Percentiles rank a stretch among this genome's conserved stretches.
phyloP scores from a whole-genome alignment of 1,284 basidiomycete genomes.

The Apiotrichum brassicae region DNA sequence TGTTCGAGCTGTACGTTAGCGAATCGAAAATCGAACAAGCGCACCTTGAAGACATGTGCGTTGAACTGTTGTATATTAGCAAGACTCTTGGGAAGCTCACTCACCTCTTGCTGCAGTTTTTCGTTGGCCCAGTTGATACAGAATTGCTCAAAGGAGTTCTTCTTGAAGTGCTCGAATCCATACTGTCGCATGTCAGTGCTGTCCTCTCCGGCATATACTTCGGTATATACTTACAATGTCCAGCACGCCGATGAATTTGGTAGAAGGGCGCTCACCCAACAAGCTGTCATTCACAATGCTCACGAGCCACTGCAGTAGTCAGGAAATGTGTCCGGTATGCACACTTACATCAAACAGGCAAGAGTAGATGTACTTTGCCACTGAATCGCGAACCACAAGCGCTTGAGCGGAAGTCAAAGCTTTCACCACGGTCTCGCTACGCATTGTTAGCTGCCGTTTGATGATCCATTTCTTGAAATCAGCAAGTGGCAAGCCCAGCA shows the following conservation, averaged over 20 bases:
- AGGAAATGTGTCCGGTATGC: not conserved
- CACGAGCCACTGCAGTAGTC: conserved; percentile 72
- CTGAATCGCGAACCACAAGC: conserved; percentile 90
- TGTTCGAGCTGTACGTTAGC: conserved; percentile 65
- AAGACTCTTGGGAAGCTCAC: conserved; percentile 1
- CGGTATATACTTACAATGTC: conserved; percentile 60
- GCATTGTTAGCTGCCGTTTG: conserved; percentile 93
- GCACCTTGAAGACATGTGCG: conserved; percentile 87
- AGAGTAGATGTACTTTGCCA: conserved; percentile 97
- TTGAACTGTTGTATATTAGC: conserved; percentile 65
- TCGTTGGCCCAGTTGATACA: conserved; percentile 99
- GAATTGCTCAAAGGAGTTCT: conserved; percentile 99
- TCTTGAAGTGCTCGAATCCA: conserved; percentile 94
- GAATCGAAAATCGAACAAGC: not conserved
- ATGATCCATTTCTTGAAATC: conserved; percentile 99
- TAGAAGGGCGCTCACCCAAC: conserved; percentile 82
- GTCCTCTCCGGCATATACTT: accelerated
- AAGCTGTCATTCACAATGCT: conserved; percentile 94
- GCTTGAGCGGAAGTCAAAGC: conserved; percentile 80
- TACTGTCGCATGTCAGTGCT: conserved; percentile 49
- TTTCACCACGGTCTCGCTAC: conserved; percentile 92
- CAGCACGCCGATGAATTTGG: conserved; percentile 98
- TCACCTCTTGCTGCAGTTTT: conserved; percentile 87
- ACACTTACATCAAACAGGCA: conserved; percentile 69
- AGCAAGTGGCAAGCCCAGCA: conserved; percentile 81